Base-by-base conservation (phyloP, 2,329 filamentous ascomycete species). In the Beauveria varroae region DNA sequence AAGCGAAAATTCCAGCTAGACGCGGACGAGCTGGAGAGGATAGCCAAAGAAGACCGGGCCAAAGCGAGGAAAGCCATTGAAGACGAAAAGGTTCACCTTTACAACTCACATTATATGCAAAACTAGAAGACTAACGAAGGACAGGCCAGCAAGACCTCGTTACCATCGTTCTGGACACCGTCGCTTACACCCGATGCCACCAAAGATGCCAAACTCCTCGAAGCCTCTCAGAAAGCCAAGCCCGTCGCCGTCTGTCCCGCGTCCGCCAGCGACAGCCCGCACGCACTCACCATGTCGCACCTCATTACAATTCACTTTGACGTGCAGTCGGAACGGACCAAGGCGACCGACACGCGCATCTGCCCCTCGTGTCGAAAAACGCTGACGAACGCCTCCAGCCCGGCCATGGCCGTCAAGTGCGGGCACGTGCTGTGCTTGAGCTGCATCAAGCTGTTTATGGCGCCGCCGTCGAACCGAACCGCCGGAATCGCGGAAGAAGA, bases 151-250 rank as follows among this genome's bases (percentile, higher is more conserved):
- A 90, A 88, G 73, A 82, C 85, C 1, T 81, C 82, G 18, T 76
- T 96, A 0, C 90, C 91, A 0, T 96, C 91, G 0, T 98, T 98
- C 76, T 98, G 93, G 95, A 88, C 93, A 1, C 93, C 92, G 0
- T 90, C 89, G 0, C 83, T 93, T 62, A 96, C 90, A 0, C 91
- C 91, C 14, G 73, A 75, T 46, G 72, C 73, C 46, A 72, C 73
- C 40, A 69, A 73, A 52, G 68, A 73, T 58, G 71, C 79, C 54
- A 77, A 80, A 57, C 77, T 86, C 57, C 78, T 86, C 68, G 75
- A 81, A 7, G 75, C 83, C 44, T 75, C 75, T n/a, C 87, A 85
- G 70, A 82, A 85, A 58, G 71, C 76, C 56, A 96, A 95, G 70
- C 76, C 82, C 28, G 79, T 80, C 5, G 91, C 92, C 0, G 78